phyloP scores from a whole-genome alignment of 1,139 yeast genomes.

The Hanseniaspora uvarum region DNA sequence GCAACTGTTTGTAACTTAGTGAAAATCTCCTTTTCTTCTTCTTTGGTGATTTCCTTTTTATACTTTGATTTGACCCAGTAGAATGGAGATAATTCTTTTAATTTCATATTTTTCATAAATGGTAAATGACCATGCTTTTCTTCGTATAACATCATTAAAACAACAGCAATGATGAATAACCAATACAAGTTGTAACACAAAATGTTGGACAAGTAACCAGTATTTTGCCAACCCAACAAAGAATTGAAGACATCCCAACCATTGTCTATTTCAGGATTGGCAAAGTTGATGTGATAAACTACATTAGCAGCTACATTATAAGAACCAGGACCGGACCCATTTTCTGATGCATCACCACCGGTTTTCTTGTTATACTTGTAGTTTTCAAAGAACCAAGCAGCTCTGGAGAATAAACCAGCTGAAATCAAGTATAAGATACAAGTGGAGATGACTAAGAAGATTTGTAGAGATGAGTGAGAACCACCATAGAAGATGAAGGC shows the following conservation, averaged over 20 bases:
- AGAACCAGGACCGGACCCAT: conserved; percentile 87
- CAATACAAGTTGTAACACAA: conserved; percentile 77
- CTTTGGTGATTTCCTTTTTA: conserved; percentile 46
- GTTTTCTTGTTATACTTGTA: conserved; percentile 51
- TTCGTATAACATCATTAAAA: conserved; percentile 57
- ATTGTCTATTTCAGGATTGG: conserved; percentile 77
- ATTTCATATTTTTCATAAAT: conserved; percentile 41
- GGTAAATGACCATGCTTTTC: conserved; percentile 62
- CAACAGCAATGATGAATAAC: conserved; percentile 39
- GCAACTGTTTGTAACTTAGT: conserved; percentile 34
- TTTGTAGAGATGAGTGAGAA: conserved; percentile 58
- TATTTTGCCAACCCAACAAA: conserved; percentile 79
- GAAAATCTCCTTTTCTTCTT: conserved; percentile 48
- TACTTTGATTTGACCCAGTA: conserved; percentile 60
- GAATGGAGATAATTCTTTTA: conserved; percentile 58
- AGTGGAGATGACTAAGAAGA: conserved; percentile 70
- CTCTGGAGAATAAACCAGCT: conserved; percentile 83
- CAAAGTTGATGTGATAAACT: conserved; percentile 92
- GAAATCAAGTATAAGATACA: conserved; percentile 73
- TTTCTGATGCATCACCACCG: conserved; percentile 85
- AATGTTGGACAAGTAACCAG: conserved; percentile 83
- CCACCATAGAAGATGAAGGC: conserved; percentile 62
- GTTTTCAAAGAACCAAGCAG: conserved; percentile 74
- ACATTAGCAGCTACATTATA: conserved; percentile 57
- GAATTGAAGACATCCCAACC: conserved; percentile 94